phyloP scores from a whole-genome alignment of 306 rosid genomes.

The Ochetophila trinervis region DNA sequence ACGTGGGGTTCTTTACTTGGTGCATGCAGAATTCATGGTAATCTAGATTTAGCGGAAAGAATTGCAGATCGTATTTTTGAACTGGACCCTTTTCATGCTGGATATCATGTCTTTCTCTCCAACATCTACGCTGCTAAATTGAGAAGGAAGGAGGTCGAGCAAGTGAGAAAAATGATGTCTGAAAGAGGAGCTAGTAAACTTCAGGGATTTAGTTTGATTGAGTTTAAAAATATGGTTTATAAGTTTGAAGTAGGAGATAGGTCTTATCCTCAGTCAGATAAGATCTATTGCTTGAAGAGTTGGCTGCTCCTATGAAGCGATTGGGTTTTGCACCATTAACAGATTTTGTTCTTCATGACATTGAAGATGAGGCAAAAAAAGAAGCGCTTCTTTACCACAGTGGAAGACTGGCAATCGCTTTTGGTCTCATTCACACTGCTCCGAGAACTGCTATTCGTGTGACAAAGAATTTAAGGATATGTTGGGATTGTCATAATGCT shows the following conservation, averaged over 20 bases:
- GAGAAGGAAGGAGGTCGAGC: slow-evolving; percentile 55
- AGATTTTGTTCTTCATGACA: slow-evolving; percentile 56
- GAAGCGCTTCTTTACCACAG: slow-evolving; percentile 46
- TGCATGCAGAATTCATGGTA: slow-evolving; percentile 17
- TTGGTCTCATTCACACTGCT: slow-evolving; percentile 46
- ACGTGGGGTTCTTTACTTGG: slow-evolving; percentile 24
- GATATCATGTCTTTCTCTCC: slow-evolving; percentile 21
- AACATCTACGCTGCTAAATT: slow-evolving; percentile 31
- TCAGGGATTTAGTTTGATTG: slow-evolving; percentile 63
- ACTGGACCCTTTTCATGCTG: slow-evolving; percentile 16
- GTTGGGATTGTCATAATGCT: slow-evolving; percentile 55
- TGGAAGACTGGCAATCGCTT: slow-evolving; percentile 55
- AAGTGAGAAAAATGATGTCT: slow-evolving; percentile 49
- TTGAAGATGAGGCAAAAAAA: slow-evolving; percentile 49
- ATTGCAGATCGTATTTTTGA: slow-evolving; percentile 18
- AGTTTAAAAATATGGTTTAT: slow-evolving; percentile 46
- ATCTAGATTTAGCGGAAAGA: slow-evolving; percentile 20
- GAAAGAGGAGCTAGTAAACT: slow-evolving; percentile 46
- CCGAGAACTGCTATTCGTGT: slow-evolving; percentile 40
- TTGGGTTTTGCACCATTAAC: slow-evolving; percentile 48
- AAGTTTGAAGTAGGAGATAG: slow-evolving; percentile 50
- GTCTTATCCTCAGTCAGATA: slow-evolving; percentile 30
- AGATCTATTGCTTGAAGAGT: slow-evolving; percentile 38
- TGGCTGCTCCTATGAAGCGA: slow-evolving; percentile 47
- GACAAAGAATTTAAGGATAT: slow-evolving; percentile 54